A percentile compares a stretch with the other conserved stretches of the same genome.
Conservation (phyloP, 2,329 filamentous ascomycete genomes). For the Fusarium kyushuense region DNA sequence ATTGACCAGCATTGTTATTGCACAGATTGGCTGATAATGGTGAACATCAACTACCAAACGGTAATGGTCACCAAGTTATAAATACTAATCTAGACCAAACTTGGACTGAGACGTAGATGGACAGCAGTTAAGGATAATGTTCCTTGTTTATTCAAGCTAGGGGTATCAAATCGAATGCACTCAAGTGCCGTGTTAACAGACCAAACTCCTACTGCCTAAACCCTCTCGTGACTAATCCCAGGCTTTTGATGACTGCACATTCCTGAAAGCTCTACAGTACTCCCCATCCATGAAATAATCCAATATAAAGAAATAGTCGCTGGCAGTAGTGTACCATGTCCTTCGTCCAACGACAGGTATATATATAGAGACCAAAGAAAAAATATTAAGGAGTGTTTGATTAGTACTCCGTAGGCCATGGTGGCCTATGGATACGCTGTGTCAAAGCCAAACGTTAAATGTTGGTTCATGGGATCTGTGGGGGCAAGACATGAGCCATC, state of each 20-base stretch:
- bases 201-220: conserved; percentile 28
- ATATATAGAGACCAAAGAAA: conserved; percentile 17
- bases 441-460: conserved; percentile 33
- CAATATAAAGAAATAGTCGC: neutral
- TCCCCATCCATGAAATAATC: conserved; percentile 19
- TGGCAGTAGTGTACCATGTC: neutral
- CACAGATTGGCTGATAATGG: neutral
- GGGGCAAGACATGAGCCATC: conserved; percentile 42
- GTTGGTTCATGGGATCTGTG: conserved; percentile 32
- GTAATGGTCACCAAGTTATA: neutral
- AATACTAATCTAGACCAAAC: neutral
- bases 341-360: conserved; percentile 1
- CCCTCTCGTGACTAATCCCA: conserved; percentile 11
- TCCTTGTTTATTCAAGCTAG: conserved; percentile 32
- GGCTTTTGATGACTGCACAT: conserved; percentile 18
- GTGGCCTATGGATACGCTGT: conserved; percentile 23
- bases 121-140: neutral
- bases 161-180: conserved; percentile 42
- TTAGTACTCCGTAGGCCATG: neutral
- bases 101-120: neutral
- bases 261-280: conserved; percentile 6
- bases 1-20: neutral
- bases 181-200: conserved; percentile 18
- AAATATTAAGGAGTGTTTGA: conserved; percentile 14
- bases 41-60: neutral